A percentile compares a stretch with the other conserved stretches of the same genome.
Evolutionary conservation across 352 stramenopile species (phyloP).

Genomic region (Phytophthora hybrid): DNA sequence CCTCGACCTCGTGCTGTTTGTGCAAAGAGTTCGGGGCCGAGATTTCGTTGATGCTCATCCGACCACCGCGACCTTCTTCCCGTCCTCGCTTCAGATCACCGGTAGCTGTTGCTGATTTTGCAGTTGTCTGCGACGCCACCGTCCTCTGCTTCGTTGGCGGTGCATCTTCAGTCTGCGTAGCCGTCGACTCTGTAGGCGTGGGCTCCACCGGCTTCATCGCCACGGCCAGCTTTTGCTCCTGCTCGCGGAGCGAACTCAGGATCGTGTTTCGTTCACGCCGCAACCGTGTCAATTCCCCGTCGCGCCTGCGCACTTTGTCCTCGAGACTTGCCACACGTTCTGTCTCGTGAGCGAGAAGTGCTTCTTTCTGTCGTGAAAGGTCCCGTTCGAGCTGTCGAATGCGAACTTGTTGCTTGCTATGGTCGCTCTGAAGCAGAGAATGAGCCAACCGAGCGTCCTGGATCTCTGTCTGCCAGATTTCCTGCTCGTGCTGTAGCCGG

Average conservation of each 20-base stretch:
- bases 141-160: slow-evolving; percentile 6
- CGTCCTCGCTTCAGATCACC: not conserved
- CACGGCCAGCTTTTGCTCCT: slow-evolving; percentile 48
- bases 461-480: slow-evolving; percentile 69
- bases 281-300: slow-evolving; percentile 64
- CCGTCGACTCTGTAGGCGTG: slow-evolving; percentile 14
- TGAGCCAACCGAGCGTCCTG: slow-evolving; percentile 61
- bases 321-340: slow-evolving; percentile 50
- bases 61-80: slow-evolving; percentile 12
- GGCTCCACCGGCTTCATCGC: slow-evolving; percentile 9
- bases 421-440: slow-evolving; percentile 56
- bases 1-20: not conserved
- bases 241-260: slow-evolving; percentile 61
- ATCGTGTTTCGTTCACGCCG: slow-evolving; percentile 74
- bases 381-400: slow-evolving; percentile 73
- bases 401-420: slow-evolving; percentile 65
- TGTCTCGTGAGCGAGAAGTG: slow-evolving; percentile 52
- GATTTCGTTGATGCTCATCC: slow-evolving; percentile 49
- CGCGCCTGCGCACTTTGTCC: slow-evolving; percentile 40
- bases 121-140: slow-evolving; percentile 34
- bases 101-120: not conserved
- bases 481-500: slow-evolving; percentile 55
- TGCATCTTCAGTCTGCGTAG: slow-evolving; percentile 34
- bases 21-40: slow-evolving; percentile 24
- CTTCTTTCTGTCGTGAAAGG: slow-evolving; percentile 58